Conservation (phyloP, 2,329 filamentous ascomycete genomes). For the Aspergillus melleus region DNA sequence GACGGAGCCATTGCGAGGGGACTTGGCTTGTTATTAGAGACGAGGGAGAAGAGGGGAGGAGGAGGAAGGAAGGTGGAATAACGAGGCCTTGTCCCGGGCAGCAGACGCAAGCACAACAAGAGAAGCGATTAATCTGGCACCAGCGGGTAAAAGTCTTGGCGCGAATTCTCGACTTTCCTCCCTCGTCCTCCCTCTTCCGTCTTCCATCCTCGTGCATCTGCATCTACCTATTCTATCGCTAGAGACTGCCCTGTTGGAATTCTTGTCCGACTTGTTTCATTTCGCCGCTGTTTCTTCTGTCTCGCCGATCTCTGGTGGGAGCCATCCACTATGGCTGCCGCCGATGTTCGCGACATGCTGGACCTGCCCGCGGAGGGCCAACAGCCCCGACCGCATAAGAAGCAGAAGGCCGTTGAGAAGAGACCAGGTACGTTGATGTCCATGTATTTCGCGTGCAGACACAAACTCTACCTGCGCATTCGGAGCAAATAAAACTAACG, state of each 20-base stretch:
- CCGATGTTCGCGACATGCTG: slow-evolving; percentile 85
- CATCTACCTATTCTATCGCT: not conserved
- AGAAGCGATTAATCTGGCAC: slow-evolving; percentile 25
- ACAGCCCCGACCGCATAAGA: slow-evolving; percentile 64
- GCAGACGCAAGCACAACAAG: not conserved
- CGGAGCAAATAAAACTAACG: not conserved
- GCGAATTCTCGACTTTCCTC: slow-evolving; percentile 20
- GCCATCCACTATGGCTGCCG: slow-evolving; percentile 61
- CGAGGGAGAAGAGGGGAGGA: not conserved
- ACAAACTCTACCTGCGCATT: not conserved
- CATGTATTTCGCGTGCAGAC: not conserved
- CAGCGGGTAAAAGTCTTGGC: slow-evolving; percentile 24
- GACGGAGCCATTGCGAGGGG: slow-evolving; percentile 35
- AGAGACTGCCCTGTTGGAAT: not conserved
- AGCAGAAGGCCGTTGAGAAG: slow-evolving; percentile 67
- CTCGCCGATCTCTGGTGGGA: not conserved
- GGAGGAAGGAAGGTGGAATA: not conserved
- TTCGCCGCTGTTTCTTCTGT: not conserved
- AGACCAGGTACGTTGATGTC: slow-evolving; percentile 48
- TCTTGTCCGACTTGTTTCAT: not conserved
- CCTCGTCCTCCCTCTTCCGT: slow-evolving; percentile 15
- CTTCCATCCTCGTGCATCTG: not conserved
- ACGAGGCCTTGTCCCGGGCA: not conserved
- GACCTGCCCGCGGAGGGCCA: slow-evolving; percentile 68
- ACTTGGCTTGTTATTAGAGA: not conserved